Conservation (phyloP, 1,284 basidiomycete species). For the Boletus mariae region DNA sequence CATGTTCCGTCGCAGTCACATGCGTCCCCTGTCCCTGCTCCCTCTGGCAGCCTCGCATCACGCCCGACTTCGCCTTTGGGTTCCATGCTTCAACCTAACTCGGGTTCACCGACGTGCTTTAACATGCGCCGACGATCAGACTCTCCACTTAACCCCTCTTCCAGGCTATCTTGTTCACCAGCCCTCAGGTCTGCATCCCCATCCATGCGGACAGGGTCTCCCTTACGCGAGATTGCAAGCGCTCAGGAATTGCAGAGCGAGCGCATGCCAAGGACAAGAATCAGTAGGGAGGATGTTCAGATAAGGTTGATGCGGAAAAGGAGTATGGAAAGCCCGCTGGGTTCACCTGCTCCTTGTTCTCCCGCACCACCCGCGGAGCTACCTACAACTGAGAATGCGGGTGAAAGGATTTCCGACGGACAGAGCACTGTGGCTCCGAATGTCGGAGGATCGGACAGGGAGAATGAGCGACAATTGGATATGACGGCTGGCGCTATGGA, state of each 20-base stretch:
- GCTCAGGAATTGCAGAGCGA: constrained; percentile 24
- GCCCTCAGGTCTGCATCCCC: constrained; percentile 1
- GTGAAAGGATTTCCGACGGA: background rate
- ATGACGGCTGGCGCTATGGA: constrained; percentile 30
- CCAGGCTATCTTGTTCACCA: constrained; percentile 19
- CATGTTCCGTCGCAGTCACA: constrained; percentile 5
- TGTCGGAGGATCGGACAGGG: constrained; percentile 2
- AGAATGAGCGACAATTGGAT: constrained; percentile 9
- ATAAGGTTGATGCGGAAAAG: constrained; percentile 44
- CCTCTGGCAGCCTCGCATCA: background rate
- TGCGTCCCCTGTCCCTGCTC: constrained; percentile 1
- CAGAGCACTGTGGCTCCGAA: background rate
- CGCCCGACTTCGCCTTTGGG: constrained; percentile 12
- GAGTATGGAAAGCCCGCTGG: constrained; percentile 41
- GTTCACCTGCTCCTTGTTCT: constrained; percentile 16
- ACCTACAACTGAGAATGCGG: background rate
- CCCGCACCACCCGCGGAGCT: constrained; percentile 2
- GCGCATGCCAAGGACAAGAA: constrained; percentile 36
- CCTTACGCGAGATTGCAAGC: constrained; percentile 24
- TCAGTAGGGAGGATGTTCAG: constrained; percentile 53
- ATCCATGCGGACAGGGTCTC: constrained; percentile 23
- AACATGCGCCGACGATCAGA: constrained; percentile 22
- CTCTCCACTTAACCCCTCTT: constrained; percentile 18
- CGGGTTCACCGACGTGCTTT: constrained; percentile 12
- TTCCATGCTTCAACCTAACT: constrained; percentile 11